phyloP scores from a whole-genome alignment of 1,139 yeast species.

The Debaryomycetaceae sp. region DNA sequence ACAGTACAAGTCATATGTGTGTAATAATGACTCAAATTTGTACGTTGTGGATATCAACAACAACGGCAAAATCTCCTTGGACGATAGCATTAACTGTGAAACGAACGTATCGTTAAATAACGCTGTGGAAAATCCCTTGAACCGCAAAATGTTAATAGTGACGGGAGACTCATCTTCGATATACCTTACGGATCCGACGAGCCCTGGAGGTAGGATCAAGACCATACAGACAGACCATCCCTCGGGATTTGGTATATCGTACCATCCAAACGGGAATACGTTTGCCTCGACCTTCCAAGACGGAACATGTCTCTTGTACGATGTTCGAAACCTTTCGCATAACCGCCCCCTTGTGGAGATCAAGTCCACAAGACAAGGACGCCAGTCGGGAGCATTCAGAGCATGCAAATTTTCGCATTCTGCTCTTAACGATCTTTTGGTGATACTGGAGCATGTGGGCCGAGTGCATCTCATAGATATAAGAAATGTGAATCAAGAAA shows the following conservation, averaged over 20 bases:
- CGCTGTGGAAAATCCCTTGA: constrained; percentile 30
- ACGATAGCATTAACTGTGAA: constrained; percentile 34
- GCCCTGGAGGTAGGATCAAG: constrained; percentile 17
- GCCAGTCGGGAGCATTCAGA: constrained; percentile 59
- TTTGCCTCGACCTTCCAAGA: constrained; percentile 85
- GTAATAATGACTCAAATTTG: constrained; percentile 77
- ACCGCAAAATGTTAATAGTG: constrained; percentile 30
- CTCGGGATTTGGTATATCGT: constrained; percentile 82
- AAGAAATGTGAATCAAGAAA: constrained; percentile 54
- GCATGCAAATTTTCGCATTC: constrained; percentile 71
- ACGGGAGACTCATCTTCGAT: constrained; percentile 42
- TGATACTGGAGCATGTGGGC: constrained; percentile 81
- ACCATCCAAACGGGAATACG: constrained; percentile 65
- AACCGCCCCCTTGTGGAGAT: constrained; percentile 50
- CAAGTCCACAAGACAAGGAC: constrained; percentile 59
- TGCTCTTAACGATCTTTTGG: constrained; percentile 64
- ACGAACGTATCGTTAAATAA: constrained; percentile 40
- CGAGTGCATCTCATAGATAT: constrained; percentile 81
- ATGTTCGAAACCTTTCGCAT: constrained; percentile 53
- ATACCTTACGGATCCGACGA: constrained; percentile 35
- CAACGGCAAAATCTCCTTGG: constrained; percentile 40
- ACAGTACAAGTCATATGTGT: constrained; percentile 57
- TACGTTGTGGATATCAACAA: constrained; percentile 59
- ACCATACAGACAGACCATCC: constrained; percentile 59
- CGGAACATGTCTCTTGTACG: constrained; percentile 76